Conservation (phyloP, 2,329 filamentous ascomycete species). For the Diaporthe sp. region DNA sequence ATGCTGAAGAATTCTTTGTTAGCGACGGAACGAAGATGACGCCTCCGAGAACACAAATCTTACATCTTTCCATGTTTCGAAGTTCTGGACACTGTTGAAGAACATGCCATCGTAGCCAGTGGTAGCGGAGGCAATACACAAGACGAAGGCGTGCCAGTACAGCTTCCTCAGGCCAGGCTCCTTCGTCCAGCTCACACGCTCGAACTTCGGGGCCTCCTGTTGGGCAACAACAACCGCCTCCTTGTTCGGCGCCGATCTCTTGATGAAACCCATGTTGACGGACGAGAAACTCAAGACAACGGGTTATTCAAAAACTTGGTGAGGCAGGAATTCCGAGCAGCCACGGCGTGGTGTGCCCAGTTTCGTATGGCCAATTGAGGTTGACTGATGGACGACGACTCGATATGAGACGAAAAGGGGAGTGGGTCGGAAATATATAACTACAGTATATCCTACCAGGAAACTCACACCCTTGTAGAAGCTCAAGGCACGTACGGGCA, state of each 20-base stretch:
- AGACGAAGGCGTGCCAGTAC: slow-evolving; percentile 64
- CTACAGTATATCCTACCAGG: slow-evolving; percentile 8
- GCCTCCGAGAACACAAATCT: background rate
- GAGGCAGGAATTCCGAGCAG: background rate
- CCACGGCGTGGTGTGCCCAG: slow-evolving; percentile 23
- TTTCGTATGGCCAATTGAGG: slow-evolving; percentile 13
- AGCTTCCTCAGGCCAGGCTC: slow-evolving; percentile 69
- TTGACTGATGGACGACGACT: background rate
- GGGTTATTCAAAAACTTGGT: slow-evolving; percentile 1
- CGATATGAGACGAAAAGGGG: background rate
- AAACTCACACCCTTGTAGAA: background rate
- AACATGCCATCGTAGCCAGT: slow-evolving; percentile 67
- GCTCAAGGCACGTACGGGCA: slow-evolving; percentile 17
- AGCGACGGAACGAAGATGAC: background rate
- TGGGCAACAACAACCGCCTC: slow-evolving; percentile 49
- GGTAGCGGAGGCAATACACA: slow-evolving; percentile 67
- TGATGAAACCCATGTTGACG: slow-evolving; percentile 45
- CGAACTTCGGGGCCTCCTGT: slow-evolving; percentile 63
- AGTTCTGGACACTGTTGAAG: slow-evolving; percentile 59
- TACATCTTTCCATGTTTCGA: slow-evolving; percentile 55
- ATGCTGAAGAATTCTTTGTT: slow-evolving; percentile 44
- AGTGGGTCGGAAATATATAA: slow-evolving; percentile 33
- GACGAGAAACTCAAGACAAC: background rate
- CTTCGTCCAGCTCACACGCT: slow-evolving; percentile 64
- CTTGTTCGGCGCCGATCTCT: slow-evolving; percentile 44